Percentiles rank a stretch among this genome's conserved stretches.
These are phyloP conservation scores for Penicillium lividum DNA, from an alignment of 495 filamentous ascomycete genomes.

Conservation along the genomic window DNA sequence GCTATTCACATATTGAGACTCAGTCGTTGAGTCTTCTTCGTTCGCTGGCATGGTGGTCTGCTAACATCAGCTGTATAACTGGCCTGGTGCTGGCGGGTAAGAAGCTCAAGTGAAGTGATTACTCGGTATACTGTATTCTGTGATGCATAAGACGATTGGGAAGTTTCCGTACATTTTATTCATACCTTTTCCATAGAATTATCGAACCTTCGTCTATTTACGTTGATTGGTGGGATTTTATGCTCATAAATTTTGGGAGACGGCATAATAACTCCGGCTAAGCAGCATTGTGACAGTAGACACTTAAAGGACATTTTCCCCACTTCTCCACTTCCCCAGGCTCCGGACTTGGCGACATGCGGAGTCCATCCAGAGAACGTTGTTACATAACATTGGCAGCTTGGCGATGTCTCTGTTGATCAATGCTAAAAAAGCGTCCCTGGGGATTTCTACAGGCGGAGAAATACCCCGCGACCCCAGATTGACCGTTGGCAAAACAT, in stretches of 20 bases:
- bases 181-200: too few relatives aligned
- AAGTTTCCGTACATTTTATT: too few relatives aligned
- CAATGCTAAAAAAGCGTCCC: background rate
- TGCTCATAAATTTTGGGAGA: background rate
- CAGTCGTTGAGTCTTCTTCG: slow-evolving; percentile 38
- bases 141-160: too few relatives aligned
- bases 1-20: slow-evolving; percentile 44
- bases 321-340: slow-evolving; percentile 18
- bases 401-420: slow-evolving; percentile 14
- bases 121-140: too few relatives aligned
- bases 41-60: slow-evolving; percentile 48
- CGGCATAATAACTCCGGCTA: background rate
- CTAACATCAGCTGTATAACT: slow-evolving; percentile 45
- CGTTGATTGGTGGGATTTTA: background rate
- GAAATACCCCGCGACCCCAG: slow-evolving; percentile 20
- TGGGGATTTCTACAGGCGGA: slow-evolving; percentile 33
- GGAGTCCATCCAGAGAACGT: slow-evolving; percentile 8
- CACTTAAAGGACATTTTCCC: background rate
- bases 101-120: slow-evolving; percentile 20
- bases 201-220: too few relatives aligned
- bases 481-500: background rate
- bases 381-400: background rate
- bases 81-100: slow-evolving; percentile 31
- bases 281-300: background rate
- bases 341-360: slow-evolving; percentile 16